Evolutionary conservation across 2,329 filamentous ascomycete genomes (phyloP), one percentile per base, ranked within the genome.

Genomic region (Fusarium sp.): DNA sequence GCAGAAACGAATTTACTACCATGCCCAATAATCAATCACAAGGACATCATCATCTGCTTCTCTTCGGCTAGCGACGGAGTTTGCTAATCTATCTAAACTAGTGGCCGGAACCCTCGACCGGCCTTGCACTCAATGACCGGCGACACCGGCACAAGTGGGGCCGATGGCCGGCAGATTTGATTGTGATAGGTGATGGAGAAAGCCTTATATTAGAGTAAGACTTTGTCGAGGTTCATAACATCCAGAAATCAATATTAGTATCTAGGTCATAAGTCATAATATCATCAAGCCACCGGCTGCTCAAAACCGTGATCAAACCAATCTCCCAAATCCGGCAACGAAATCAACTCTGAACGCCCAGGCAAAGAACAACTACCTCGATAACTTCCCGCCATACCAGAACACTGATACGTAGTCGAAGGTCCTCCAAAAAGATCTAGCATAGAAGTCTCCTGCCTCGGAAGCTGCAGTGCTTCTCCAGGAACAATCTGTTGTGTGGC

Each of bases 401-500:
- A 54, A 36, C 38, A 57, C n/a, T 57, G 47, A 36, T 54, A 43
- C 19, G 31, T 36, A 15, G 22, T 19, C 6, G 55, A 21, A 0
- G 24, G 21, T 2, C 38, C 52, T 2, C 56, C 47, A 26, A 57
- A 45, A 1, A 42, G 13, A 13, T 44, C 50, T 13, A 46, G 4
- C 28, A 49, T 40, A 17, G 42, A 21, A 15, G 58, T 49, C 7
- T 67, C 64, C 11, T 70, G 57, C 5, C 44, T 40, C 15, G 51
- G 57, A 1, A 58, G n/a, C 24, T 57, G 50, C 14, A 66, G n/a
- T 17, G 47, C 24, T 28, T 71, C 70, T 10, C 56, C 53, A 3
- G 70, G 59, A 6, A 65, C 46, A 38, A 68, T 52, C 36, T 71
- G 66, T 33, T 72, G 71, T 59, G 65, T 53, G 1, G 67, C 62